Percentiles rank a stretch among this genome's conserved stretches.
Evolutionary conservation across 306 rosid species (phyloP).

Genomic region (Quercus engelmannii): DNA sequence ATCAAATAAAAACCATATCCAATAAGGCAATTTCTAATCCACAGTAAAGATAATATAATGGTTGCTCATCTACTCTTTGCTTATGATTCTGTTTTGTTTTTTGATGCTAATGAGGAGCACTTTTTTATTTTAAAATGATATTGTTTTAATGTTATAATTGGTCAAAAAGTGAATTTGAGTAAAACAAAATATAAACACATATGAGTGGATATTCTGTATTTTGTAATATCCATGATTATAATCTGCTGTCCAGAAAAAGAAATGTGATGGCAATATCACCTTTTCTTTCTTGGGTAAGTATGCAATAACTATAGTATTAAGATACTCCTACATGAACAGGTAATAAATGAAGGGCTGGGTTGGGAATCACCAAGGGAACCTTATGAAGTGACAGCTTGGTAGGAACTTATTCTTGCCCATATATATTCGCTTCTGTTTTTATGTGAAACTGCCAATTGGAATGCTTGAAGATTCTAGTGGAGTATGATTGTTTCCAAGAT

Average conservation of each 20-base stretch:
- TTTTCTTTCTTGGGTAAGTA: not conserved
- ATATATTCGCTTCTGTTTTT: not conserved
- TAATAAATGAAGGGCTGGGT: slow-evolving; percentile 74
- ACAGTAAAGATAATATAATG: too few species aligned
- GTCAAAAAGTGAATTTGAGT: too few species aligned
- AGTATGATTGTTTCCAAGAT: slow-evolving; percentile 55
- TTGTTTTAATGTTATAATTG: too few species aligned
- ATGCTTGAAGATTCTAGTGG: slow-evolving; percentile 24
- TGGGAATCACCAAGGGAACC: slow-evolving; percentile 99
- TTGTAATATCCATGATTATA: not conserved
- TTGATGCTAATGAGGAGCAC: too few species aligned
- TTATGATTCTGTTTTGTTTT: too few species aligned
- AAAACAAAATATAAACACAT: not conserved
- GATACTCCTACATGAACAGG: slow-evolving; percentile 36
- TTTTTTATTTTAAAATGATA: too few species aligned
- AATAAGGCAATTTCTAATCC: too few species aligned
- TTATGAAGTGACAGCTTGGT: slow-evolving; percentile 97
- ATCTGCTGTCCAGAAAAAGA: not conserved
- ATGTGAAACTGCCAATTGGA: slow-evolving; percentile 12
- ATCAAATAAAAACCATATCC: too few species aligned
- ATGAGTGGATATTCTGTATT: not conserved
- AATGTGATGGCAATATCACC: not conserved
- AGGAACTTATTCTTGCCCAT: slow-evolving; percentile 16
- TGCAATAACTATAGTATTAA: not conserved
- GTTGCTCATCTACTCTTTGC: too few species aligned